A percentile compares a stretch with the other conserved stretches of the same genome.
phyloP scores from a whole-genome alignment of 371 early-diverging fungal genomes.

The Entomophthora muscae region DNA sequence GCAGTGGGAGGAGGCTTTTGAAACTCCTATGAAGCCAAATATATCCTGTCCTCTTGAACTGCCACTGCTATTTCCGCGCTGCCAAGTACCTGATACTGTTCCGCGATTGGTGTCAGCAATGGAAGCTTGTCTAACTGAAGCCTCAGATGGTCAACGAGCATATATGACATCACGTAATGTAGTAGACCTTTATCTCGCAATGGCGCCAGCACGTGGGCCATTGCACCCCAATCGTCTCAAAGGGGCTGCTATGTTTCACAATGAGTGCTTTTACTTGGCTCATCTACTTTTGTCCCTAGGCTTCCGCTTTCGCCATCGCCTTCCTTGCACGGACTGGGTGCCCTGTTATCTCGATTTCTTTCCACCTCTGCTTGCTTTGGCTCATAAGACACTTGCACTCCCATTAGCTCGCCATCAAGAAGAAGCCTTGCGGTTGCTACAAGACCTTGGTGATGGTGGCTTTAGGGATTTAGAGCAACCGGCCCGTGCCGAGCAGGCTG shows the following conservation, averaged over 20 bases:
- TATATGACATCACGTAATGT: neutral
- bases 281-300: neutral
- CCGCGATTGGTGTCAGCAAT: neutral
- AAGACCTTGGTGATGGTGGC: neutral
- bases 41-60: neutral
- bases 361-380: neutral
- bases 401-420: neutral
- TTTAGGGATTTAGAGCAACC: neutral
- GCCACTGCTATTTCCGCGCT: neutral
- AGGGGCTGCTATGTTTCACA: slow-evolving; percentile 2
- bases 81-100: neutral
- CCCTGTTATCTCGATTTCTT: neutral
- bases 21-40: neutral
- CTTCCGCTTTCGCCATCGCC: neutral
- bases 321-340: neutral
- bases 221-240: neutral
- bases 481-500: neutral
- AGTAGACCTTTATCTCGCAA: neutral
- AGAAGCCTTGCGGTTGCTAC: neutral
- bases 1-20: neutral
- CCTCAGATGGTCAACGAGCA: neutral
- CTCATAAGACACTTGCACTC: neutral
- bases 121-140: neutral
- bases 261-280: neutral
- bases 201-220: neutral